Percentiles rank a stretch among this genome's conserved stretches.
Conservation (phyloP, 495 filamentous ascomycete species). For the Penicillium crystallinum region DNA sequence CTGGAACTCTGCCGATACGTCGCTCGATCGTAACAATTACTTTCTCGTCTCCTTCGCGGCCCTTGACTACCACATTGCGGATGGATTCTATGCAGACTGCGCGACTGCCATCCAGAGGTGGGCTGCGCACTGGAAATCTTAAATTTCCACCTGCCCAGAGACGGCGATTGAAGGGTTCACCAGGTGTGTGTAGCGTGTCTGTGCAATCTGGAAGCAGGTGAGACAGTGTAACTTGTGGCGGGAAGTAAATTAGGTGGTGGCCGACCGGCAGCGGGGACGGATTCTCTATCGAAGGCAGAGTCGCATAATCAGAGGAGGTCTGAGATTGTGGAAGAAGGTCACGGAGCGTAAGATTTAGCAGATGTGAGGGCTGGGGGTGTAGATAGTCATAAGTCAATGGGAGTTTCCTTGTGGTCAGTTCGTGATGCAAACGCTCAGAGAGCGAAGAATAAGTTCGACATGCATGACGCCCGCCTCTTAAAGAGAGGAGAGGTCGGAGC, state of each 20-base stretch:
- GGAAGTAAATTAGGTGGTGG: constrained; percentile 69
- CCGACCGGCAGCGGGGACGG: constrained; percentile 42
- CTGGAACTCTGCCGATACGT: constrained; percentile 34
- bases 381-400: constrained; percentile 61
- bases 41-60: constrained; percentile 51
- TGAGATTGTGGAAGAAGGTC: constrained; percentile 46
- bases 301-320: not conserved
- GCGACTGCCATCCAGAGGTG: constrained; percentile 43
- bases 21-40: constrained; percentile 56
- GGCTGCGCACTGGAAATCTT: constrained; percentile 24
- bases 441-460: constrained; percentile 25
- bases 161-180: constrained; percentile 58
- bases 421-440: constrained; percentile 24
- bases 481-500: constrained; percentile 2
- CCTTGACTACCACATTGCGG: constrained; percentile 53
- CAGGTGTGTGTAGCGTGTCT: constrained; percentile 64
- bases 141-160: constrained; percentile 72
- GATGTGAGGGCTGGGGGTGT: constrained; percentile 56
- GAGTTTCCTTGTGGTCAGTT: constrained; percentile 44
- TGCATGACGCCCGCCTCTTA: constrained; percentile 1
- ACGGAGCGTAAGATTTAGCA: constrained; percentile 57
- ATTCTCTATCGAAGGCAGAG: constrained; percentile 31
- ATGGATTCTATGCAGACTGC: constrained; percentile 63
- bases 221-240: constrained; percentile 51
- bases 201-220: constrained; percentile 67